Evolutionary conservation across 495 filamentous ascomycete genomes (phyloP).

Genomic region (Podospora comata): DNA sequence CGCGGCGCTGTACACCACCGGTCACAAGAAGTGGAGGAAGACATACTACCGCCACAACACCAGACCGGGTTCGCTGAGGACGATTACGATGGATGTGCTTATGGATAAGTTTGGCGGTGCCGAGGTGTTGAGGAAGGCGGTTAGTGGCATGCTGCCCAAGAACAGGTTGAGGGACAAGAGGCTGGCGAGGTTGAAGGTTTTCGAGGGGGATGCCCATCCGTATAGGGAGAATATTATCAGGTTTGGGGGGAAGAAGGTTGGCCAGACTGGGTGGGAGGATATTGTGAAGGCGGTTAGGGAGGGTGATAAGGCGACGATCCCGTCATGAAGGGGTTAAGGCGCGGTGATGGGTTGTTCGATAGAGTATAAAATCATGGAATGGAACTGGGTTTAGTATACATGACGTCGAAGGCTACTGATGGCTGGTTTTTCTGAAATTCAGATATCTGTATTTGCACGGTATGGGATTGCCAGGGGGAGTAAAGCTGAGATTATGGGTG

Average conservation of each 20-base stretch:
- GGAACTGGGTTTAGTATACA: background rate
- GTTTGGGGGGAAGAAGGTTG: constrained; percentile 58
- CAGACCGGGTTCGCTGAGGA: constrained; percentile 77
- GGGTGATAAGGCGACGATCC: constrained; percentile 43
- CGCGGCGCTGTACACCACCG: constrained; percentile 79
- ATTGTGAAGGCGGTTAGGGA: constrained; percentile 41
- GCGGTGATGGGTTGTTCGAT: background rate
- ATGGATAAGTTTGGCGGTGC: constrained; percentile 92
- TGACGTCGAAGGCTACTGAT: background rate
- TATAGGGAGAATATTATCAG: constrained; percentile 84
- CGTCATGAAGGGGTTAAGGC: background rate
- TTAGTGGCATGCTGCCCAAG: constrained; percentile 97
- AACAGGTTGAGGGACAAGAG: constrained; percentile 83
- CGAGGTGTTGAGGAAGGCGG: constrained; percentile 87
- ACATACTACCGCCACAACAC: constrained; percentile 93
- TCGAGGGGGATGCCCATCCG: constrained; percentile 86
- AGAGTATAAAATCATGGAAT: background rate
- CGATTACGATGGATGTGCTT: constrained; percentile 91
- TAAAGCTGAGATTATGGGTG: no score
- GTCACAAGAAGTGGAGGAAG: constrained; percentile 90
- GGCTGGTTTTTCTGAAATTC: background rate
- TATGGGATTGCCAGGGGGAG: background rate
- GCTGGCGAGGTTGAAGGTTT: constrained; percentile 87
- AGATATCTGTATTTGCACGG: background rate
- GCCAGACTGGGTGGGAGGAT: constrained; percentile 45